Percentiles rank a stretch among this genome's conserved stretches.
Evolutionary conservation across 176 grass and related monocot genomes (phyloP).

Genomic region (Juncus inflexus): DNA sequence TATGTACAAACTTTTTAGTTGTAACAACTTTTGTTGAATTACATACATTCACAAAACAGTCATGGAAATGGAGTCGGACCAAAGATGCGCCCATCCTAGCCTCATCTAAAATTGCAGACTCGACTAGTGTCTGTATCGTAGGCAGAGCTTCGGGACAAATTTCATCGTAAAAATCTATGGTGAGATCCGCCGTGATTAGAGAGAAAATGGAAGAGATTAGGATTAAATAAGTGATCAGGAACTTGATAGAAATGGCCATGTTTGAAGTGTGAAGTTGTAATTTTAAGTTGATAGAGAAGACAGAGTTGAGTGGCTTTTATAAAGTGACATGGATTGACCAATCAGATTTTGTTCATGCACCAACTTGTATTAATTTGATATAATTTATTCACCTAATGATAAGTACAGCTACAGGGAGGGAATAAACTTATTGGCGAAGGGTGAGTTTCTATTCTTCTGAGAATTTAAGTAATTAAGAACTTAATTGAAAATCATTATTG

Average conservation of each 20-base stretch:
- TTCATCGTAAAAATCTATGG: slow-evolving; percentile 46
- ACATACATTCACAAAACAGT: slow-evolving; percentile 73
- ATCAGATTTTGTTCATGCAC: slow-evolving; percentile 5
- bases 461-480: no score
- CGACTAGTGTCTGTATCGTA: slow-evolving; percentile 54
- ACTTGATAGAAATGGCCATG: slow-evolving; percentile 11
- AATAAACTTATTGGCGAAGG: slow-evolving; percentile 9
- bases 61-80: slow-evolving; percentile 77
- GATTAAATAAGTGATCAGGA: not conserved
- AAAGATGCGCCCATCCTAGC: slow-evolving; percentile 63
- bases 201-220: slow-evolving; percentile 7
- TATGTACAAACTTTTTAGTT: not conserved
- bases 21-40: not conserved
- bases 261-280: slow-evolving; percentile 1
- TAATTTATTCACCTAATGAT: not conserved
- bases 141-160: slow-evolving; percentile 53
- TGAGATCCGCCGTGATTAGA: slow-evolving; percentile 30
- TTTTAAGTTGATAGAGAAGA: not conserved
- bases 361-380: slow-evolving; percentile 19
- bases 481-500: no score
- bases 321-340: slow-evolving; percentile 7
- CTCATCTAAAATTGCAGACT: slow-evolving; percentile 42
- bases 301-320: slow-evolving; percentile 15
- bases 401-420: slow-evolving; percentile 2
- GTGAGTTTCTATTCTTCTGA: not conserved